Conservation (phyloP, 2,329 filamentous ascomycete genomes). For the Fusarium nematophilum region DNA sequence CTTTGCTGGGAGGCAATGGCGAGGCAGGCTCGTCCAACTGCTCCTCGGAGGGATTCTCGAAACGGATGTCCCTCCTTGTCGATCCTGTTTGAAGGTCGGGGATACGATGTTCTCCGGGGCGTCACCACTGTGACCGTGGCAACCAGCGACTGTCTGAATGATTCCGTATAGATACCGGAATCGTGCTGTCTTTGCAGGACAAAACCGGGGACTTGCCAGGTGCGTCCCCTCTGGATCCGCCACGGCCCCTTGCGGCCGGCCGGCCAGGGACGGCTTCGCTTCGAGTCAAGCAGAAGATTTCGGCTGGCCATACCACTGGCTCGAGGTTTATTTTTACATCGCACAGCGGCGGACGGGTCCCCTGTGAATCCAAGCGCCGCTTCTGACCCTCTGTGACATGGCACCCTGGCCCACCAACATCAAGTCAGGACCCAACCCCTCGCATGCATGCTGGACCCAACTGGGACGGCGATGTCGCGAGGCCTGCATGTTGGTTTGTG, state of each 20-base stretch:
- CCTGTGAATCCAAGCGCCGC: constrained; percentile 40
- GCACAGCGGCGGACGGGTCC: constrained; percentile 34
- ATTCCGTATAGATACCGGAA: constrained; percentile 13
- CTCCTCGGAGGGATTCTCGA: background rate
- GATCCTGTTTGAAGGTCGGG: no score
- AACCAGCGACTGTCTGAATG: constrained; percentile 17
- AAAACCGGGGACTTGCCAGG: constrained; percentile 16
- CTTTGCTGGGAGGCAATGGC: background rate
- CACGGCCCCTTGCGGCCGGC: constrained; percentile 37
- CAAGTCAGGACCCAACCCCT: constrained; percentile 39
- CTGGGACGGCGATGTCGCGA: constrained; percentile 36
- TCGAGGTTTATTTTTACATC: constrained; percentile 45
- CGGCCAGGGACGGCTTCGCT: constrained; percentile 41
- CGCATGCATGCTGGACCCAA: constrained; percentile 39
- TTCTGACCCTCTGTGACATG: constrained; percentile 32
- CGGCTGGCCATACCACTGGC: constrained; percentile 29
- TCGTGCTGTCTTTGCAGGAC: constrained; percentile 15
- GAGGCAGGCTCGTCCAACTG: background rate
- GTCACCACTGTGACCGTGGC: constrained; percentile 11
- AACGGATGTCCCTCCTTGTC: background rate
- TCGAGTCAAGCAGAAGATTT: constrained; percentile 37
- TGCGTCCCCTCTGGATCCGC: constrained; percentile 20
- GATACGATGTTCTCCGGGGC: background rate
- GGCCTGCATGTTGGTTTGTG: constrained; percentile 35
- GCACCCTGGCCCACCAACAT: constrained; percentile 30